Conservation (phyloP, 192 early-diverging fungal species). For the Jimgerdemannia lactiflua region DNA sequence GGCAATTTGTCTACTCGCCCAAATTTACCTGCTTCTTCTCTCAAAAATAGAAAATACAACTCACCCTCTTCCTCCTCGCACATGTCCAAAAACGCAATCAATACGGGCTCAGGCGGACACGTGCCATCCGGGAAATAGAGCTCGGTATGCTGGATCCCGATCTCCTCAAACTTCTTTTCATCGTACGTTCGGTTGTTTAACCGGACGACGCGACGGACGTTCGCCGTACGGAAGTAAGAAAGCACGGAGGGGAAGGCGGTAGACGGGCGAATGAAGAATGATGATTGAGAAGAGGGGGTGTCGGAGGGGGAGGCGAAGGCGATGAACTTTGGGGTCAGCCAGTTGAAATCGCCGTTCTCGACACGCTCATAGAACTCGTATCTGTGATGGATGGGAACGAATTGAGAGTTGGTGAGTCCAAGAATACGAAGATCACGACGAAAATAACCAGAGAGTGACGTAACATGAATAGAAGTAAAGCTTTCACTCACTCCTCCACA, state of each 20-base stretch:
- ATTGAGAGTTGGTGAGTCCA: no score
- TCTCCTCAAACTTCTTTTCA: slow-evolving; percentile 43
- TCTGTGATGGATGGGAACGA: background rate
- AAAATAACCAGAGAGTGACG: no score
- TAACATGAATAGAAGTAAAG: no score
- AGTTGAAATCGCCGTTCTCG: slow-evolving; percentile 72
- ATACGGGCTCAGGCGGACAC: slow-evolving; percentile 60
- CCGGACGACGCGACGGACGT: slow-evolving; percentile 52
- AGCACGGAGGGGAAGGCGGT: slow-evolving; percentile 43
- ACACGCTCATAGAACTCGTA: slow-evolving; percentile 74
- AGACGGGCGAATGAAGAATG: background rate
- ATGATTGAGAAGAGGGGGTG: slow-evolving; percentile 21
- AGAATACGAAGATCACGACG: no score
- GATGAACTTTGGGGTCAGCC: slow-evolving; percentile 71
- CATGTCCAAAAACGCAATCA: slow-evolving; percentile 62
- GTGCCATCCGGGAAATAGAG: slow-evolving; percentile 71
- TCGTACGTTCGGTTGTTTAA: slow-evolving; percentile 70
- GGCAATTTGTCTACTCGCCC: no score
- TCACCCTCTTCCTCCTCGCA: slow-evolving; percentile 49
- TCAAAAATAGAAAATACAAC: no score
- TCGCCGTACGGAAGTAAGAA: slow-evolving; percentile 43
- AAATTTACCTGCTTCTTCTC: no score
- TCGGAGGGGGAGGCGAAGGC: slow-evolving; percentile 67
- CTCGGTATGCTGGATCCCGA: slow-evolving; percentile 64
- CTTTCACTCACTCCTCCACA: slow-evolving; percentile 42